phyloP scores from a whole-genome alignment of 1,139 yeast genomes.

The Suhomyces taliae region DNA sequence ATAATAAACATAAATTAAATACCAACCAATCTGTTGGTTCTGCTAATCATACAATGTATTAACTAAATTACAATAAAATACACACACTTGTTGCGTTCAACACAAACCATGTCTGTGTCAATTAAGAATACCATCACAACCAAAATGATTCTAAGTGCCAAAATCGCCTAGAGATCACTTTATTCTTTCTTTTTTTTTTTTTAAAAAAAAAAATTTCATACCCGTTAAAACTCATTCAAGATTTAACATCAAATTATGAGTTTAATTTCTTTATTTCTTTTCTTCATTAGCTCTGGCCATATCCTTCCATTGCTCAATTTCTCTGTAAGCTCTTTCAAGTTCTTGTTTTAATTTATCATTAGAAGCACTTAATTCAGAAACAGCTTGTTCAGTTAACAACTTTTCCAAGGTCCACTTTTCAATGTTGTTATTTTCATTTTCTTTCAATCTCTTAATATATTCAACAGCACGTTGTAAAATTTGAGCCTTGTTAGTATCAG shows the following conservation, averaged over 20 bases:
- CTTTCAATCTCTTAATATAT: slow-evolving; percentile 83
- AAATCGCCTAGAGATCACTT: too few species aligned
- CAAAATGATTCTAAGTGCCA: background rate
- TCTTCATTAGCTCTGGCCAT: slow-evolving; percentile 29
- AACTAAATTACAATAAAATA: slow-evolving; percentile 7
- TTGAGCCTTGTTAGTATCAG: slow-evolving; percentile 90
- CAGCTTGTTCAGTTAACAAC: slow-evolving; percentile 86
- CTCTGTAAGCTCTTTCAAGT: slow-evolving; percentile 89
- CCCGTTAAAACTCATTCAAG: too few species aligned
- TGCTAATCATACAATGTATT: background rate
- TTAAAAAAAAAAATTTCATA: too few species aligned
- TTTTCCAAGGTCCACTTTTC: slow-evolving; percentile 96
- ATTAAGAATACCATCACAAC: background rate
- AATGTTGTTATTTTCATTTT: slow-evolving; percentile 80
- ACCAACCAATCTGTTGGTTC: too few species aligned
- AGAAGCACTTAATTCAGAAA: slow-evolving; percentile 71
- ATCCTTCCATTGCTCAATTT: slow-evolving; percentile 79
- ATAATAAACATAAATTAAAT: too few species aligned
- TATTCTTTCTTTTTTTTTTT: too few species aligned
- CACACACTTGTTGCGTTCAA: slow-evolving; percentile 1
- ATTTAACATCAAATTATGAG: too few species aligned
- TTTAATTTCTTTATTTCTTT: slow-evolving; percentile 11
- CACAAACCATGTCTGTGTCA: background rate
- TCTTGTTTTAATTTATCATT: slow-evolving; percentile 80
- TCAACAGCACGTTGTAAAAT: slow-evolving; percentile 86